Base-by-base conservation (phyloP, 78 protist genomes). In the Monocercomonoides exilis region DNA sequence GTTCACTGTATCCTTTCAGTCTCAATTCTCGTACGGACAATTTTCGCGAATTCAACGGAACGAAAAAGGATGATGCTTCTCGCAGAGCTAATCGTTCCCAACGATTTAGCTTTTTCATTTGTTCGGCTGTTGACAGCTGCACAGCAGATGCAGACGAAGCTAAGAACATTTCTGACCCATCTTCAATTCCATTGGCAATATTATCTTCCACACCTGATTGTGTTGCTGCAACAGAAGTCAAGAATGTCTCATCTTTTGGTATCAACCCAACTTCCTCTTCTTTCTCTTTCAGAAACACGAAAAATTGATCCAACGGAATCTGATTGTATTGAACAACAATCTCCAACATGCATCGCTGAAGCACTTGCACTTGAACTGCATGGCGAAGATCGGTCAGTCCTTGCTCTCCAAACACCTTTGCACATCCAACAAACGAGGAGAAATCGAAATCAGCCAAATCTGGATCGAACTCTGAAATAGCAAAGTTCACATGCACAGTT, bases 251-350 rank as follows among this genome's bases (percentile, higher is more conserved):
- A n/a, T n/a, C n/a, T n/a, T n/a, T n/a, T n/a, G n/a, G n/a, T n/a
- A n/a, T n/a, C n/a, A n/a, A n/a, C n/a, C n/a, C n/a, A n/a, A n/a
- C n/a, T n/a, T n/a, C n/a, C n/a, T n/a, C n/a, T n/a, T n/a, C n/a
- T n/a, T n/a, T n/a, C n/a, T n/a, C n/a, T n/a, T n/a, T n/a, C n/a
- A n/a, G n/a, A n/a, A n/a, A 21, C 70, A 4, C 42, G 82, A 33
- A 6, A 21, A 38, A 79, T 6, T 21, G 4, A 41, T 79, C 82
- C 45, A 79, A 4, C 5, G 82, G 11, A 32, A 21, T 29, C 82
- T 79, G 82, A 21, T 79, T 79, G 82, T 79, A 79, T 29, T 6
- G 82, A 41, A 79, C 82, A 41, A 21, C 82, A 41, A 79, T 6
- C 45, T 38, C 4, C 45, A 79, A 41, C 4, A 79, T 33, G 82